These are phyloP conservation scores for Diplotaxis tenuifolia DNA, from an alignment of 345 rosid genomes.

Conservation along the genomic window DNA sequence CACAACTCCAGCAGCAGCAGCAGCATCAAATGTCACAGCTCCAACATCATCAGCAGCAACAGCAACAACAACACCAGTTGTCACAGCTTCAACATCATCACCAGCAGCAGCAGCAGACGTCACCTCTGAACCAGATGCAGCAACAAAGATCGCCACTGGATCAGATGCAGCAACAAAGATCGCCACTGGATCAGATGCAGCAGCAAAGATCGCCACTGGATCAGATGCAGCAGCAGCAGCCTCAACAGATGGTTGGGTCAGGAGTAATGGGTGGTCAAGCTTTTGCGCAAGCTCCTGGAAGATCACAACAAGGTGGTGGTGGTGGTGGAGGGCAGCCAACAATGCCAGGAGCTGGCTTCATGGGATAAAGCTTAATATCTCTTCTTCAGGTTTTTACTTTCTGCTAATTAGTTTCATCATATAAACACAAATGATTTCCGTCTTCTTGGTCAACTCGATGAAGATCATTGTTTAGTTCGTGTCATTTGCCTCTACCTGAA, in stretches of 20 bases:
- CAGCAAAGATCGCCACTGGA: conserved; percentile 37
- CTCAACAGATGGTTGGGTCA: conserved; percentile 71
- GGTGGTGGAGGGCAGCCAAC: conserved; percentile 47
- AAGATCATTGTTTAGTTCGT: neutral
- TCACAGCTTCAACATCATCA: conserved; percentile 45
- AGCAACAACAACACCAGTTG: conserved; percentile 32
- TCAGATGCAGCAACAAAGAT: conserved; percentile 39
- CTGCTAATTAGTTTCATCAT: conserved; percentile 15
- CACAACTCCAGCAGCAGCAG: conserved; percentile 41
- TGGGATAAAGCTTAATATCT: conserved; percentile 35
- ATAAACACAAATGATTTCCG: neutral
- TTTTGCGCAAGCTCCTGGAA: conserved; percentile 72
- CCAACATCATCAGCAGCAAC: conserved; percentile 46
- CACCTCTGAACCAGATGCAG: conserved; percentile 39
- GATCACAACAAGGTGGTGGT: conserved; percentile 49
- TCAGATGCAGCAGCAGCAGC: conserved; percentile 45
- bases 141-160: neutral
- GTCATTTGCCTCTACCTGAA: conserved; percentile 1
- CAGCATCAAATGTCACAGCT: conserved; percentile 44
- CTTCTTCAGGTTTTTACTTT: conserved; percentile 13
- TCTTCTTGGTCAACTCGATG: conserved; percentile 8
- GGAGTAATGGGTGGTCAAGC: conserved; percentile 69
- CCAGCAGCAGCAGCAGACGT: conserved; percentile 37
- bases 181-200: too few relatives aligned
- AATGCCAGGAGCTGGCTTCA: conserved; percentile 73